A percentile compares a stretch with the other conserved stretches of the same genome.
Conservation (phyloP, 1,284 basidiomycete genomes). For the Peniophora sp. region DNA sequence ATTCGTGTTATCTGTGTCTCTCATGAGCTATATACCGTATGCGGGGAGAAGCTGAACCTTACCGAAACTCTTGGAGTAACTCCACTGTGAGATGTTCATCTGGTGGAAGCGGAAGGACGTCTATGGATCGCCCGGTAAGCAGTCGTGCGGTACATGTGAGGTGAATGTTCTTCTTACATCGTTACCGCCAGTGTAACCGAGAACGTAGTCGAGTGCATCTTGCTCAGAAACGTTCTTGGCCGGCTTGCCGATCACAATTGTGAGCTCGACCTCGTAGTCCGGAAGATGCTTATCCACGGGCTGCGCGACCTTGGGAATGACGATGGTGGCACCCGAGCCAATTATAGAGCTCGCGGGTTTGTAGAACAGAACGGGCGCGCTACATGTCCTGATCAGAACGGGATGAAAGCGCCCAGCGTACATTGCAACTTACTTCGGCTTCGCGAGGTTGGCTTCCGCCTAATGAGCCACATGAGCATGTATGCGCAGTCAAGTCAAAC, state of each 20-base stretch:
- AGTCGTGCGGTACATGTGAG: too few species aligned
- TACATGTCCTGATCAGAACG: constrained; percentile 14
- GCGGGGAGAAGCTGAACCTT: constrained; percentile 11
- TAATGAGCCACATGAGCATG: constrained; percentile 19
- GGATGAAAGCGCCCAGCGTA: not conserved
- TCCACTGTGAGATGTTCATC: constrained; percentile 71
- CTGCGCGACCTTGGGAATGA: constrained; percentile 61
- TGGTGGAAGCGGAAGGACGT: constrained; percentile 78
- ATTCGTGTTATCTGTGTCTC: constrained; percentile 54
- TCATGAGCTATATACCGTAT: not conserved
- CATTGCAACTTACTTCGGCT: constrained; percentile 48
- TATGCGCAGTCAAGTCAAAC: not conserved
- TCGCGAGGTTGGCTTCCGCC: constrained; percentile 58
- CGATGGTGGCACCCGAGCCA: constrained; percentile 58
- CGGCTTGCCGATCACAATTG: constrained; percentile 75
- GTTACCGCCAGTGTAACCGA: constrained; percentile 75
- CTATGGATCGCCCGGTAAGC: too few species aligned
- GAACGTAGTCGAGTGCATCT: constrained; percentile 75
- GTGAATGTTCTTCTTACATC: constrained; percentile 52
- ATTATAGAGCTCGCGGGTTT: constrained; percentile 72
- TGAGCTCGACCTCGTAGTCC: constrained; percentile 88
- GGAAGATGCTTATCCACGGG: constrained; percentile 67
- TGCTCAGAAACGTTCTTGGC: constrained; percentile 72
- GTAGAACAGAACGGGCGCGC: constrained; percentile 71
- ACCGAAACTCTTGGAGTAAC: constrained; percentile 82